Conservation (phyloP, 371 early-diverging fungal species). For the Lichtheimia ramosa region DNA sequence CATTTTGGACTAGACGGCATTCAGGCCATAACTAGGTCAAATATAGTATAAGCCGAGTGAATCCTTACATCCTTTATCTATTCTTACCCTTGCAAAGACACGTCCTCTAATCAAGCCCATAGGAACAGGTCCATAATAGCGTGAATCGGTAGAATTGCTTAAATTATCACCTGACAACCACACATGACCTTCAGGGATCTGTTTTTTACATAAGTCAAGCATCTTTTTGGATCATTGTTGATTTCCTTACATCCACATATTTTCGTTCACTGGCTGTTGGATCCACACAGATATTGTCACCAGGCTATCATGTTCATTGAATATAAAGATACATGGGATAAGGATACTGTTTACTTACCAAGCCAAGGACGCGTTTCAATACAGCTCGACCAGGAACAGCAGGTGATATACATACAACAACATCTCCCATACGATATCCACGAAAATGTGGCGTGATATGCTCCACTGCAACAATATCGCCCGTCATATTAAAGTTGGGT, state of each 20-base stretch:
- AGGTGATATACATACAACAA: conserved; percentile 75
- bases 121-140: conserved; percentile 83
- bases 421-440: conserved; percentile 65
- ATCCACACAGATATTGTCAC: conserved; percentile 70
- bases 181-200: conserved; percentile 70
- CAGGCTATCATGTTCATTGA: conserved; percentile 48
- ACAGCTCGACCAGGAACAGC: conserved; percentile 61
- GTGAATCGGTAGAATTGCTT: conserved; percentile 79
- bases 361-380: conserved; percentile 77
- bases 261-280: conserved; percentile 57
- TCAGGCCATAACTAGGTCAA: conserved; percentile 38
- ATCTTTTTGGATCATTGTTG: neutral
- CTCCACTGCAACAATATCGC: conserved; percentile 69
- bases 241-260: conserved; percentile 48
- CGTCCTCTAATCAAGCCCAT: conserved; percentile 77
- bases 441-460: conserved; percentile 57
- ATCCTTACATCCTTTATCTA: neutral
- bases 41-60: neutral
- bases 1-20: conserved; percentile 21
- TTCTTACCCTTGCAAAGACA: conserved; percentile 67
- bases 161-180: conserved; percentile 83
- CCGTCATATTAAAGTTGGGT: conserved; percentile 73
- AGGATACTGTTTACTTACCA: conserved; percentile 42
- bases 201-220: neutral
- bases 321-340: neutral